Evolutionary conservation across 176 grass and related monocot species (phyloP).

Genomic region (Musa troglodytarum): DNA sequence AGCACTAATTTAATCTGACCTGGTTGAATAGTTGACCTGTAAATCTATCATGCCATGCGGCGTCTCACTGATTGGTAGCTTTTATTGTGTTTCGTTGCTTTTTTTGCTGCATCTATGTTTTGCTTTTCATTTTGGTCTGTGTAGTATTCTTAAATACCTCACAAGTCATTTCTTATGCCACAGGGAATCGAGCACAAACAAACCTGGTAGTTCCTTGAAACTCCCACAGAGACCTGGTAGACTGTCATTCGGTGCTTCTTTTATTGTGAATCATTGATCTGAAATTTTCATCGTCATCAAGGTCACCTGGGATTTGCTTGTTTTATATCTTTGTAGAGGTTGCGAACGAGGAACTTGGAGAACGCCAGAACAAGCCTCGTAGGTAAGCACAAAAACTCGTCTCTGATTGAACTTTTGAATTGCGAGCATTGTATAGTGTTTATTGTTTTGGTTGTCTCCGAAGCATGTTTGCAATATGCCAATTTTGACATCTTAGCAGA

Average conservation of each 20-base stretch:
- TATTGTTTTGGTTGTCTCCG: background rate
- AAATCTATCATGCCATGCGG: background rate
- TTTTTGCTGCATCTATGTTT: background rate
- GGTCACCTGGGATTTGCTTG: background rate
- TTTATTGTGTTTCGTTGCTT: background rate
- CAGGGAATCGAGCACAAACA: conserved; percentile 4
- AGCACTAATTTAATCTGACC: background rate
- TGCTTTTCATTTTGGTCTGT: background rate
- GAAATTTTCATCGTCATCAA: background rate
- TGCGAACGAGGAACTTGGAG: conserved; percentile 65
- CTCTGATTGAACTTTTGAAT: background rate
- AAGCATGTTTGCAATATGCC: no score
- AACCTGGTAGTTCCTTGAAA: conserved; percentile 1
- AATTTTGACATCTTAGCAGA: conserved; percentile 28
- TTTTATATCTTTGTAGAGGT: conserved; percentile 31
- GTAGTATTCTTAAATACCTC: background rate
- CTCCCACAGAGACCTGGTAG: background rate
- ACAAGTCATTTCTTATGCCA: background rate
- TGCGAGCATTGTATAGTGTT: background rate
- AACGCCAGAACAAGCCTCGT: conserved; percentile 94
- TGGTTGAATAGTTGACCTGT: background rate
- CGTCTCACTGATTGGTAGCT: background rate
- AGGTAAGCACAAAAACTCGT: conserved; percentile 34
- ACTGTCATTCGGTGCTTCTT: background rate
- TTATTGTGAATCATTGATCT: background rate